Conservation (phyloP, 148 eudicot species). For the Persicaria tinctoria region DNA sequence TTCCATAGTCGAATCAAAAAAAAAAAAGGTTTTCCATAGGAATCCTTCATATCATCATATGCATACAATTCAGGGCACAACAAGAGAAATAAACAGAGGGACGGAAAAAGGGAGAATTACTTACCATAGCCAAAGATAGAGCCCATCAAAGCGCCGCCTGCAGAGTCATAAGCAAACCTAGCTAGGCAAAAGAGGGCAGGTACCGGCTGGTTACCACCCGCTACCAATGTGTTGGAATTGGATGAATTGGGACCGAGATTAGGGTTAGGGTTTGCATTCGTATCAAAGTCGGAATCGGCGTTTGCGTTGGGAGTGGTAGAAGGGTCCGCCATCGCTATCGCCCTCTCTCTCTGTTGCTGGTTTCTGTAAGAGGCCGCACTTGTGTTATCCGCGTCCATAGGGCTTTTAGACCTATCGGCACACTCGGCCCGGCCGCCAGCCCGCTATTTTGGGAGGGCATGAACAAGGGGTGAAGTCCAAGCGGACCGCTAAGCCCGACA, state of each 20-base stretch:
- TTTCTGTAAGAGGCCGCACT: background rate
- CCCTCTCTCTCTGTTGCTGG: background rate
- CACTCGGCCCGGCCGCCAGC: too few relatives aligned
- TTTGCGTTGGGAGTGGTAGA: slow-evolving; percentile 12
- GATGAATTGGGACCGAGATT: slow-evolving; percentile 3
- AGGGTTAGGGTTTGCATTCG: slow-evolving; percentile 17
- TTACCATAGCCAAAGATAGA: slow-evolving; percentile 58
- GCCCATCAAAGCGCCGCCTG: slow-evolving; percentile 56
- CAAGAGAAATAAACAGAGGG: background rate
- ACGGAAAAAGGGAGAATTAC: background rate
- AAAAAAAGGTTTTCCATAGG: background rate
- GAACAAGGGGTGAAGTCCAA: too few relatives aligned
- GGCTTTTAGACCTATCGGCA: too few relatives aligned
- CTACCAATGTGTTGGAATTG: slow-evolving; percentile 10
- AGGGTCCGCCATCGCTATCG: slow-evolving; percentile 28
- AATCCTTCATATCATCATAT: background rate
- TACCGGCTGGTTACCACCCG: slow-evolving; percentile 19
- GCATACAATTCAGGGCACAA: background rate
- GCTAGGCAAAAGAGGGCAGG: slow-evolving; percentile 41
- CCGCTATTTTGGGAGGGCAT: too few relatives aligned
- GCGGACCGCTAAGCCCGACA: too few relatives aligned
- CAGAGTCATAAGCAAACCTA: slow-evolving; percentile 44
- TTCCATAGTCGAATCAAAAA: background rate
- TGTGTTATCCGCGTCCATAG: too few relatives aligned
- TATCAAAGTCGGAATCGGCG: slow-evolving; percentile 21